Evolutionary conservation across 345 rosid genomes (phyloP), one percentile per base, ranked within the genome.

Genomic region (Nasturtium officinale): DNA sequence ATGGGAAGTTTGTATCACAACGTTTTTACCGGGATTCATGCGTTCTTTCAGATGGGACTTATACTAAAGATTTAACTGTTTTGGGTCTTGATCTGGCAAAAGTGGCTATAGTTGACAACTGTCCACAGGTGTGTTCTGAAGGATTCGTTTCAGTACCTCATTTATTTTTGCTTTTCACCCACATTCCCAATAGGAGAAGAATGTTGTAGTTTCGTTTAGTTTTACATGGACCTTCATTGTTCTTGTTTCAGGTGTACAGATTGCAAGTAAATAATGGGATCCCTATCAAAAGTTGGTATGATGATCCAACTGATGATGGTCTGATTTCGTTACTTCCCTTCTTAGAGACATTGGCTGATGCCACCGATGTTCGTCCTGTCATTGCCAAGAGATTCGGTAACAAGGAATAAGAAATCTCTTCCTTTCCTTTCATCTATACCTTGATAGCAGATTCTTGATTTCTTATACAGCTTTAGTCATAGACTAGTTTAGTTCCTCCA

Each of bases 271-370:
- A 86, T 78, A 91, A 91, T 47, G 97, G 91, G 73, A 91, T 89
- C 67, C 97, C 97, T 32, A 91, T 91, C 40, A 80, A 82, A 85
- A 91, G 97, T 80, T 89, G 96, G 97, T 89, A 82, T 62, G 84
- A 81, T 76, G 97, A 91, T 78, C 90, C 92, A 65, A 82, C 85
- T 25, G 97, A 91, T 82, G 71, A 81, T 59, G 88, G 86, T 29
- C 66, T 91, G 67, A 71, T 91, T 52, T 58, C 89, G 7, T 77
- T 89, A 53, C 90, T 89, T 52, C 89, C 96, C 61, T 89, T 91
- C 83, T 81, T 91, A 82, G 96, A 89, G 83, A 81, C 77, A 47
- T 76, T 91, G 80, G 91, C 68, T 57, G 85, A 83, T 61, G 85
- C 83, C 4, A 89, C 87, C 30, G 92, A 89, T 72, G 92, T 89